Percentiles rank a stretch among this genome's conserved stretches.
Conservation (phyloP, 2,329 filamentous ascomycete species). For the Cordyceps cicadae region DNA sequence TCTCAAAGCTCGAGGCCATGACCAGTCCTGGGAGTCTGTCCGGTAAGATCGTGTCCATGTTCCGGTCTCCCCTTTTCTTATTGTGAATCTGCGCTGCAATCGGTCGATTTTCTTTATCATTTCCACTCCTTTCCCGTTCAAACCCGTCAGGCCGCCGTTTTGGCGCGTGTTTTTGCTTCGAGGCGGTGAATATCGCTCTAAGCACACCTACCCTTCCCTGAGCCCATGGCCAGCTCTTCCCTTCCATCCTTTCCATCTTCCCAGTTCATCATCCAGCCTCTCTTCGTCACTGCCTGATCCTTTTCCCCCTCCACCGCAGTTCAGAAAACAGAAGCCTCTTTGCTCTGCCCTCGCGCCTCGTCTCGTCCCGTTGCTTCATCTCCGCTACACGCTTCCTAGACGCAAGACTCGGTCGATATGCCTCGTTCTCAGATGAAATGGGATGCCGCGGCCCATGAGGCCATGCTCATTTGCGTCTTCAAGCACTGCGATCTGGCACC, state of each 20-base stretch:
- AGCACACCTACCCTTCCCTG: background rate
- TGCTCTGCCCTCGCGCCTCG: background rate
- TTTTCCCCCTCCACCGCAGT: background rate
- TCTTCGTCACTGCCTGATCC: background rate
- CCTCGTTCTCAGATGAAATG: slow-evolving; percentile 27
- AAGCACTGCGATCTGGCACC: slow-evolving; percentile 26
- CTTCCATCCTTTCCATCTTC: background rate
- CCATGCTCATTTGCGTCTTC: slow-evolving; percentile 35
- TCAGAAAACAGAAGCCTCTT: background rate
- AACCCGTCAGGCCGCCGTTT: background rate
- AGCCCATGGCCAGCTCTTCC: slow-evolving; percentile 1
- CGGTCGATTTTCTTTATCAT: background rate
- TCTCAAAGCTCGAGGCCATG: slow-evolving; percentile 25
- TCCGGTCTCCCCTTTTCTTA: too few relatives aligned
- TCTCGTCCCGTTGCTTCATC: background rate
- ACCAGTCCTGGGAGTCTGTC: slow-evolving; percentile 36
- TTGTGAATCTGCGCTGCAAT: too few relatives aligned
- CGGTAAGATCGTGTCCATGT: slow-evolving; percentile 26
- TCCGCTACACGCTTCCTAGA: too few relatives aligned
- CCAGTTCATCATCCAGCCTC: background rate
- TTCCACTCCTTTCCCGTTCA: background rate
- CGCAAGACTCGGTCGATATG: background rate
- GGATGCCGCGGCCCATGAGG: slow-evolving; percentile 34
- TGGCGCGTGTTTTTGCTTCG: background rate
- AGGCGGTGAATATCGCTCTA: background rate